Percentiles rank a stretch among this genome's conserved stretches.
These are phyloP conservation scores for Scedosporium minutisporum DNA, from an alignment of 2,329 filamentous ascomycete genomes.

Conservation along the genomic window DNA sequence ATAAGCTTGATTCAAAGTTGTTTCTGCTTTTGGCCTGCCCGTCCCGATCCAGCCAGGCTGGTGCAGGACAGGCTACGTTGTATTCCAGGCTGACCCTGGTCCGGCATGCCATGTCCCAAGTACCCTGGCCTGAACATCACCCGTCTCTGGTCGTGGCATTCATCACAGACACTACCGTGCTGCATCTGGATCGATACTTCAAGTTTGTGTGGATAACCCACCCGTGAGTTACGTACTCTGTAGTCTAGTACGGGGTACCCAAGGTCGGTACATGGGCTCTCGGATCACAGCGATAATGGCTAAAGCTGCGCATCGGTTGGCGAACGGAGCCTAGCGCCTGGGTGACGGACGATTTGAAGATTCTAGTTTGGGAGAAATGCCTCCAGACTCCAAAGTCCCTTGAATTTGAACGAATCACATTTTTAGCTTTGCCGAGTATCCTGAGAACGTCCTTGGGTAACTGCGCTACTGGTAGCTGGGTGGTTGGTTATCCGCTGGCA, in stretches of 20 bases:
- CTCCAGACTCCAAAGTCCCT: not conserved
- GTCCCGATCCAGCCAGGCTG: not conserved
- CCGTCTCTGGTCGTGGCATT: not conserved
- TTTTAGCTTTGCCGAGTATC: not conserved
- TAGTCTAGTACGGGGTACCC: too few species aligned
- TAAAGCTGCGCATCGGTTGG: not conserved
- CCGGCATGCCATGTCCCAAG: too few species aligned
- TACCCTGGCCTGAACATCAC: not conserved
- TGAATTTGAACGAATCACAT: not conserved
- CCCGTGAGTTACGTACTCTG: too few species aligned
- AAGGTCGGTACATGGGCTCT: not conserved
- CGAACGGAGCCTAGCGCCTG: not conserved
- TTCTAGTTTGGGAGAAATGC: not conserved
- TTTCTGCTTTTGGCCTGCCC: not conserved
- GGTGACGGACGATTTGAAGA: not conserved
- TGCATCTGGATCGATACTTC: too few species aligned
- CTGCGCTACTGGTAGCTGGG: too few species aligned
- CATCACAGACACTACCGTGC: not conserved
- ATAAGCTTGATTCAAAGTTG: not conserved
- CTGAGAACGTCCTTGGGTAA: too few species aligned
- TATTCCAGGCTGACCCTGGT: not conserved
- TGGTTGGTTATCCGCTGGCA: too few species aligned
- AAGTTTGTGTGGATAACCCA: too few species aligned
- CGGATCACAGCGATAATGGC: not conserved
- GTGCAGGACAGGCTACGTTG: not conserved